Base-by-base conservation (phyloP, 345 rosid genomes). In the Euphorbia tirucalli region DNA sequence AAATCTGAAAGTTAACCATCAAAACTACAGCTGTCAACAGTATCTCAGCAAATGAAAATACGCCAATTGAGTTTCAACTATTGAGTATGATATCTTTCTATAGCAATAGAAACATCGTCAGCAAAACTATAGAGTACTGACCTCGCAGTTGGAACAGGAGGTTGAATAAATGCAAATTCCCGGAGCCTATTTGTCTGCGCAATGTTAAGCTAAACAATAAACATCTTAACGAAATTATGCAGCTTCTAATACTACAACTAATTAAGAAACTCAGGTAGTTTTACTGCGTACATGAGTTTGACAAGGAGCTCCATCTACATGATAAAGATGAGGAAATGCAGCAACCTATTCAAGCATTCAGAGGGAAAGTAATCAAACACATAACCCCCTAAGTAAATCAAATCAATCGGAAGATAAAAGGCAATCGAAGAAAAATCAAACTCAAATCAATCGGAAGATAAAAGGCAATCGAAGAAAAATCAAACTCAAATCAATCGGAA, bases 261-360 rank as follows among this genome's bases (percentile, higher is more conserved):
- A n/a, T 24, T 50, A 21, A 30, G 18, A 18, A n/a, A 7, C 55
- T 25, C 3, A 62, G n/a, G 24, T 27, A 22, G 52, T 9, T 22
- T 32, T 18, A 15, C 43, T 21, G 15, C 84, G 60, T 83, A 90
- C 92, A 78, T 87, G 88, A 39, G 92, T 87, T 63, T 0, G 78
- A 63, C 97, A 90, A 15, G 84, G 88, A 68, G n/a, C 52, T 62
- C 86, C 90, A 43, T 74, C 71, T 10, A 71, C 31, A 52, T 78
- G 89, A 78, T 94, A 92, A 15, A 66, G 41, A 83, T 92, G 98
- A 7, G 84, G 83, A 80, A 90, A 92, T 0, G 68, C 79, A 19
- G 92, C 95, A 21, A 88, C 76, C 98, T 91, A 52, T 49, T 46
- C 52, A 46, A 46, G 18, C 4, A 46, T 46, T 0, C 41, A 52